These are phyloP conservation scores for Penicillium janthinellum DNA, from an alignment of 2,329 filamentous ascomycete species.

Conservation along the genomic window DNA sequence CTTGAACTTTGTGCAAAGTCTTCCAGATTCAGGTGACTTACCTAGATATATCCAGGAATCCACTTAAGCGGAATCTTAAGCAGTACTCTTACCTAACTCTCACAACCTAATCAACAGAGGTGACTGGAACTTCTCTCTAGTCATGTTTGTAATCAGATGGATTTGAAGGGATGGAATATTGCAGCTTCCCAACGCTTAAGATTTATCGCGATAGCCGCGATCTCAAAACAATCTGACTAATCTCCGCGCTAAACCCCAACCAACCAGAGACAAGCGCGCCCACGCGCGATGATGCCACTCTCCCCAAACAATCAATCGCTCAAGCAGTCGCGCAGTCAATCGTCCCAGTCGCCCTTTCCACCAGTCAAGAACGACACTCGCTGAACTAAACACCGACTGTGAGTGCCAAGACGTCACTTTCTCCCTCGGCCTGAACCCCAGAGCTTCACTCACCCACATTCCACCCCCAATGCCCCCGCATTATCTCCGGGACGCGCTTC, in stretches of 20 bases:
- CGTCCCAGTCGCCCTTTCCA: neutral
- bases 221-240: conserved; percentile 9
- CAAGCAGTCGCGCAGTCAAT: neutral
- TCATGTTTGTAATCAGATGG: no score
- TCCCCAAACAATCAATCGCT: conserved; percentile 22
- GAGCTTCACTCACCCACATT: conserved; percentile 9
- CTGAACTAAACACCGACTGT: neutral
- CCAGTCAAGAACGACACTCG: neutral
- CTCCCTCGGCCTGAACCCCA: no score
- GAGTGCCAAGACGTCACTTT: neutral
- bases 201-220: neutral
- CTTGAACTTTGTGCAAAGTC: no score
- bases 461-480: conserved; percentile 18
- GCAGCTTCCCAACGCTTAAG: no score
- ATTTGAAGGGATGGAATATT: no score
- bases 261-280: conserved; percentile 17
- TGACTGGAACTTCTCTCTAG: no score
- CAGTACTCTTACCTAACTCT: no score
- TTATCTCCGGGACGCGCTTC: conserved; percentile 22
- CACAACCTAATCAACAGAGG: no score
- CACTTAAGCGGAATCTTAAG: no score
- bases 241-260: conserved; percentile 10
- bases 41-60: no score
- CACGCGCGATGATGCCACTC: conserved; percentile 25
- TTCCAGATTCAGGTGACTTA: no score